Evolutionary conservation across 495 filamentous ascomycete species (phyloP).

Genomic region (Podospora pseudopauciseta): DNA sequence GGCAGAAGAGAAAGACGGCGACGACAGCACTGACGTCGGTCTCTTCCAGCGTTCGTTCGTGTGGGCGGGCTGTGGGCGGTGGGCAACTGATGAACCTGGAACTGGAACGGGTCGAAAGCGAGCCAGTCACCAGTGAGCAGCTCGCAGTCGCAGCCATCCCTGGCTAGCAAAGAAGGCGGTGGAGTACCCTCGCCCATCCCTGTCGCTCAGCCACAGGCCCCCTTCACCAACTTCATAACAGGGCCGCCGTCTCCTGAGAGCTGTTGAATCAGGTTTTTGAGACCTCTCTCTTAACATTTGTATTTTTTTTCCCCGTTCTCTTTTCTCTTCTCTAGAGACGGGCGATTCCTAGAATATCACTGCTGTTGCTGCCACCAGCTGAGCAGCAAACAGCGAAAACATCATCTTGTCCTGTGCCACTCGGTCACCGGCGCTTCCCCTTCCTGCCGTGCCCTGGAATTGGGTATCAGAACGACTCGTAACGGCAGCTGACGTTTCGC

Average conservation of each 20-base stretch:
- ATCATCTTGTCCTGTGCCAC: slow-evolving; percentile 9
- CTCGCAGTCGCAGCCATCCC: slow-evolving; percentile 25
- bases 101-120: slow-evolving; percentile 10
- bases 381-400: not conserved
- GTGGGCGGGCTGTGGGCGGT: not conserved
- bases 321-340: not conserved
- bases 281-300: slow-evolving; percentile 17
- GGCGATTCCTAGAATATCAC: slow-evolving; percentile 7
- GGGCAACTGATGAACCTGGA: not conserved
- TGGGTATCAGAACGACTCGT: slow-evolving; percentile 14
- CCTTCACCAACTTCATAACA: slow-evolving; percentile 24
- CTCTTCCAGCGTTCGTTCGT: not conserved
- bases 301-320: not conserved
- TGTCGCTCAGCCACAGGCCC: slow-evolving; percentile 28
- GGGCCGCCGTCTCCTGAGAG: slow-evolving; percentile 23
- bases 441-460: slow-evolving; percentile 14
- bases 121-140: slow-evolving; percentile 9
- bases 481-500: slow-evolving; percentile 18
- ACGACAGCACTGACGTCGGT: slow-evolving; percentile 4
- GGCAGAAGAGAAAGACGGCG: slow-evolving; percentile 3
- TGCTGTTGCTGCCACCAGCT: not conserved
- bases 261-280: slow-evolving; percentile 28
- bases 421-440: not conserved
- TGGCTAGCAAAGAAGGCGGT: slow-evolving; percentile 20
- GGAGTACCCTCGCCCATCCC: slow-evolving; percentile 18